Conservation (phyloP, 2,329 filamentous ascomycete species). For the Xylariaceae sp. region DNA sequence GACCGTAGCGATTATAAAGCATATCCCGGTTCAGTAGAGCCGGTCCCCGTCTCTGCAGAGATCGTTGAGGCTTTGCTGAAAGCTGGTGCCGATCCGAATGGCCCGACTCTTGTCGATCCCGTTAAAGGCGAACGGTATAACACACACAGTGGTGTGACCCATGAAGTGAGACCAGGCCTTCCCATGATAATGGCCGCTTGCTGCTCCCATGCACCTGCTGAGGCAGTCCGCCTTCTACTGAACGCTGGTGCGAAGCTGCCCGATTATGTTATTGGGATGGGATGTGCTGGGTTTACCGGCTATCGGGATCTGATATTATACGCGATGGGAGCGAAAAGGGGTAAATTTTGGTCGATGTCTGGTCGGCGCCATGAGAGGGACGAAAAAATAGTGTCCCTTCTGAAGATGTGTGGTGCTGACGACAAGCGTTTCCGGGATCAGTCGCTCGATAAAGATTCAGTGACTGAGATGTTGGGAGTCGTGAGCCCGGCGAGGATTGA, state of each 20-base stretch:
- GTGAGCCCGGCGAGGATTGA: neutral
- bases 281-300: neutral
- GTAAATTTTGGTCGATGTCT: too few relatives aligned
- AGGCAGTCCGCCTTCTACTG: neutral
- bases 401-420: too few relatives aligned
- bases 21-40: neutral
- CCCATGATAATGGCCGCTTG: neutral
- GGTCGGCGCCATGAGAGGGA: neutral
- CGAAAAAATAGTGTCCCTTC: neutral
- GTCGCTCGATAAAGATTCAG: neutral
- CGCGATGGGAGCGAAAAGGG: neutral
- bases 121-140: neutral
- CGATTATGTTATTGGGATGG: neutral
- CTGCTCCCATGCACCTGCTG: neutral
- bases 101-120: neutral
- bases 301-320: neutral
- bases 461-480: neutral
- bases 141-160: too few relatives aligned
- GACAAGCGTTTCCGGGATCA: too few relatives aligned
- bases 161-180: neutral
- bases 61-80: neutral
- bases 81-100: neutral
- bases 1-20: neutral
- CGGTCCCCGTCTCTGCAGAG: neutral
- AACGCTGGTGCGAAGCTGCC: neutral